Conservation (phyloP, 2,329 filamentous ascomycete species). For the Beauveria bassiana region DNA sequence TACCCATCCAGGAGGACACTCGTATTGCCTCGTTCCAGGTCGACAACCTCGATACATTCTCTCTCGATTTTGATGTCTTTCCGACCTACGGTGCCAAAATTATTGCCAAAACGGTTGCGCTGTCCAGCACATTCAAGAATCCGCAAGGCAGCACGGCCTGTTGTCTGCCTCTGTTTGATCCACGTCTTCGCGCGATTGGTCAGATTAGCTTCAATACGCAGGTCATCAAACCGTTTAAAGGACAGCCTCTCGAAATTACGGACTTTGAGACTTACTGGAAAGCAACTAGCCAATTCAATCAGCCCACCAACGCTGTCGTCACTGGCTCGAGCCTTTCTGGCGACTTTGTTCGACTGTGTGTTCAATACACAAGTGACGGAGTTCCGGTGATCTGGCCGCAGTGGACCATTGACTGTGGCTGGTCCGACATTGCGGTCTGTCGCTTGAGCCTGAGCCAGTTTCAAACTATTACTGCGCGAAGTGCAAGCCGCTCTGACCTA, state of each 20-base stretch:
- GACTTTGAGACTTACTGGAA: conserved; percentile 99
- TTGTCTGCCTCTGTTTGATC: conserved; percentile 86
- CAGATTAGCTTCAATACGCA: conserved; percentile 92
- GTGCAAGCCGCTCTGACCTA: conserved; percentile 36
- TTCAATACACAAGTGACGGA: conserved; percentile 84
- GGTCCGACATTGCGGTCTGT: conserved; percentile 74
- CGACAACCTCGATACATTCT: conserved; percentile 85
- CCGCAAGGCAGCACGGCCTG: conserved; percentile 68
- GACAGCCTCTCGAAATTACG: conserved; percentile 88
- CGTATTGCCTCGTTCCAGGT: conserved; percentile 92
- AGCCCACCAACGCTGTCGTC: conserved; percentile 72
- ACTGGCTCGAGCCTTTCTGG: conserved; percentile 92
- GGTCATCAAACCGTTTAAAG: conserved; percentile 92
- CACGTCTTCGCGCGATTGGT: conserved; percentile 81
- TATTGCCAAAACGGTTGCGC: conserved; percentile 88
- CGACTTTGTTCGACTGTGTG: conserved; percentile 87
- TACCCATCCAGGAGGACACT: conserved; percentile 94
- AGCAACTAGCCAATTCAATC: conserved; percentile 86
- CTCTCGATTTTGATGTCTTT: conserved; percentile 95
- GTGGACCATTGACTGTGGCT: conserved; percentile 71
- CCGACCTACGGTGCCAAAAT: conserved; percentile 96
- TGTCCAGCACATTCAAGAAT: conserved; percentile 78
- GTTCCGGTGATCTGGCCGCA: conserved; percentile 80
- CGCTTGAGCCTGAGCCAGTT: conserved; percentile 72
- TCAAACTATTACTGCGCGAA: conserved; percentile 39